phyloP scores from a whole-genome alignment of 2,329 filamentous ascomycete species.

The Phaeophleospora eucalypticola region DNA sequence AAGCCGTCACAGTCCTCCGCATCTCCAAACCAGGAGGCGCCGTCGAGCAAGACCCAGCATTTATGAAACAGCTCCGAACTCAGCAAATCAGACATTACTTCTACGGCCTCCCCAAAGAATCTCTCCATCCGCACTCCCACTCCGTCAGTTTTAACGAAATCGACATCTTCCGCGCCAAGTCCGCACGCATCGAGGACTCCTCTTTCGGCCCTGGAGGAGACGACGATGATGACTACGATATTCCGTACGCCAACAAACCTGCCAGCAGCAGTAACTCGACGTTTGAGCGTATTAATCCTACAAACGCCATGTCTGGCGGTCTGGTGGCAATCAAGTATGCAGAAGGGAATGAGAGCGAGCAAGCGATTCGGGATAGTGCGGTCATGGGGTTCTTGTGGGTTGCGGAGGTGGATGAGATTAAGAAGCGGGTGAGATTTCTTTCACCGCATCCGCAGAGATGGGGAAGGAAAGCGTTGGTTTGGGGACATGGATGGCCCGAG shows the following conservation, averaged over 20 bases:
- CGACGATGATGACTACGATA: slow-evolving; percentile 49
- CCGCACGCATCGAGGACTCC: slow-evolving; percentile 16
- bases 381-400: slow-evolving; percentile 94
- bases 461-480: slow-evolving; percentile 73
- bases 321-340: slow-evolving; percentile 78
- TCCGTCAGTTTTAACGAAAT: slow-evolving; percentile 73
- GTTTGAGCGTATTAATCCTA: slow-evolving; percentile 56
- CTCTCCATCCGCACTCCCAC: slow-evolving; percentile 82
- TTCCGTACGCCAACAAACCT: slow-evolving; percentile 29
- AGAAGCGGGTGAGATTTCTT: slow-evolving; percentile 73
- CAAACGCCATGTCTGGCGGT: slow-evolving; percentile 69
- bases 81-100: slow-evolving; percentile 87
- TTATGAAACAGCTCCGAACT: slow-evolving; percentile 70
- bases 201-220: slow-evolving; percentile 40
- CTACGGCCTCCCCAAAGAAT: slow-evolving; percentile 69
- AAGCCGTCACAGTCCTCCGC: slow-evolving; percentile 69
- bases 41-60: slow-evolving; percentile 67
- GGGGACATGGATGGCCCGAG: slow-evolving; percentile 77
- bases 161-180: slow-evolving; percentile 54
- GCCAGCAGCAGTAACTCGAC: slow-evolving; percentile 13
- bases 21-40: slow-evolving; percentile 84
- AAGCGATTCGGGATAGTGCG: slow-evolving; percentile 71
- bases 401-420: slow-evolving; percentile 81
- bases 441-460: slow-evolving; percentile 79
- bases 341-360: slow-evolving; percentile 61